Base-by-base conservation (phyloP, 192 early-diverging fungal genomes). In the Coemansia guatemalensis region DNA sequence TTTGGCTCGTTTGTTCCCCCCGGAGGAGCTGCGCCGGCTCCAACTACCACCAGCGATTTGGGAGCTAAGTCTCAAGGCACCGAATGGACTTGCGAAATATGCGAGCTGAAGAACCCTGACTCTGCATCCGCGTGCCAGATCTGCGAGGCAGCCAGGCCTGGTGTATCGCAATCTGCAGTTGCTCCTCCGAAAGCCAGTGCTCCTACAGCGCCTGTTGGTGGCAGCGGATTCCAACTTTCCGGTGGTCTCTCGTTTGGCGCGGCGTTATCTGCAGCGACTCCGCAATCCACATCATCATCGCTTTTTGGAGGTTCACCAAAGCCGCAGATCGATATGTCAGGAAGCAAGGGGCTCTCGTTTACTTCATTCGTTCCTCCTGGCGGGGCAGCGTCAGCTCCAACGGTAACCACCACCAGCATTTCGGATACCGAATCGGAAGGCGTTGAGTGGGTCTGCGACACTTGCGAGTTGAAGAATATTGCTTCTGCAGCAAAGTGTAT, bases 41-140 rank as follows among this genome's bases (percentile, higher is more conserved):
- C 50, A 53, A 24, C 65, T 48, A 41, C 44, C 33, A 39, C 49
- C 20, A 8, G 56, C 22, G 33, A 29, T n/a, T 1, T 47, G 21
- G 60, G n/a, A 8, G 53, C 39, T 12, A 47, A 49, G 41, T 29
- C 50, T 1, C 27, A 18, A 17, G 23, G 25, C 17, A 44, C 9
- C 11, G 69, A 66, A 21, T 81, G 78, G 78, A 64, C 54, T n/a
- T 81, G 74, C 50, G 55, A 50, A 7, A 53, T 59, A 17, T 81
- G 78, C 53, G 63, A 62, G 27, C 44, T 80, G 18, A 59, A 58
- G 48, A 80, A 41, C 58, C 57, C 67, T 0, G 29, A 30, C 22
- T 41, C 11, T 1, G 61, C 64, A 18, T 24, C 44, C 4, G 29
- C 39, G 21, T 81, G 78, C 25, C 33, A 33, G 2, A 50, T 74